These are phyloP conservation scores for Mucuna pruriens DNA, from an alignment of 306 rosid genomes.

Conservation along the genomic window DNA sequence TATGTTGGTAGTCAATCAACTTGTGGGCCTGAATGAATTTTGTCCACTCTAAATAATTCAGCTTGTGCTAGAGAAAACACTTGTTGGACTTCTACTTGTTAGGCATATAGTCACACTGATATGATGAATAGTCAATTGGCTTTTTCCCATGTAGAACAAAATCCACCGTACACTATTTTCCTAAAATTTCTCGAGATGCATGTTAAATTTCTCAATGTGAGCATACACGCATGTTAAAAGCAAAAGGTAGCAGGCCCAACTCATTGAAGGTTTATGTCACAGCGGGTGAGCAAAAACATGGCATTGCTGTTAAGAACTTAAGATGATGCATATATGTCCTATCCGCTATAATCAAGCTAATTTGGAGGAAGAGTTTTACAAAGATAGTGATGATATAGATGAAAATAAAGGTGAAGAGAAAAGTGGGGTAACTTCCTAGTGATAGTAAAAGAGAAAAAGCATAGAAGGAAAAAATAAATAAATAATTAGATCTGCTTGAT, in stretches of 20 bases:
- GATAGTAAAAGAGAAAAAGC: background rate
- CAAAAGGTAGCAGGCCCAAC: background rate
- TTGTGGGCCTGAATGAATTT: conserved; percentile 13
- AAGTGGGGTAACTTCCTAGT: background rate
- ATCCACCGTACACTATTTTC: background rate
- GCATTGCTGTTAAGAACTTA: background rate
- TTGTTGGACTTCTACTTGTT: background rate
- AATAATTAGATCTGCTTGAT: background rate
- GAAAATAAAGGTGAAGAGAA: background rate
- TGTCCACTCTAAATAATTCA: background rate
- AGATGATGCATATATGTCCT: background rate
- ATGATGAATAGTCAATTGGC: conserved; percentile 3
- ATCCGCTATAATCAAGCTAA: too few relatives aligned
- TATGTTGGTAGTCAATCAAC: conserved; percentile 2
- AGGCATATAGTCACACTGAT: conserved; percentile 5
- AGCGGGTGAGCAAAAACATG: too few relatives aligned
- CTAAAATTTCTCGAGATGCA: too few relatives aligned
- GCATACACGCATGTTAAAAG: background rate
- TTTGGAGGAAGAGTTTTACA: too few relatives aligned
- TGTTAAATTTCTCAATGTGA: too few relatives aligned
- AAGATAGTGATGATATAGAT: too few relatives aligned
- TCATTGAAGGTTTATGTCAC: background rate
- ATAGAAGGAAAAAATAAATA: background rate
- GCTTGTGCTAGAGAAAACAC: background rate
- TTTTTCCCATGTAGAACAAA: background rate